Evolutionary conservation across 768 basidiomycete genomes (phyloP).

Genomic region (Amanita exitialis): DNA sequence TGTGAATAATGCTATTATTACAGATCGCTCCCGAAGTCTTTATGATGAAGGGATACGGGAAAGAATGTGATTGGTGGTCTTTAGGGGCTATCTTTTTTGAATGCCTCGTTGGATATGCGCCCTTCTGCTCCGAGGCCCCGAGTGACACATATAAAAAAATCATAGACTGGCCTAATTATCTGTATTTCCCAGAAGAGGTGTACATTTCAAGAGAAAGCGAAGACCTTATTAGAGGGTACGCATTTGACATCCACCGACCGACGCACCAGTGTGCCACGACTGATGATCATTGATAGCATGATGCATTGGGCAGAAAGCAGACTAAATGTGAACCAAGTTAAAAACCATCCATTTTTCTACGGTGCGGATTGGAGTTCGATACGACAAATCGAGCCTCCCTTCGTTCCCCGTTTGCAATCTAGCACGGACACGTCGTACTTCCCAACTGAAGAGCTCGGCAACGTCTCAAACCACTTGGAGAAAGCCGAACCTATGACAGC

Average conservation of each 20-base stretch:
- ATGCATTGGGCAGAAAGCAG: constrained; percentile 77
- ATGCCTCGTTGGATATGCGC: constrained; percentile 95
- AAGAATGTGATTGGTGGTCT: constrained; percentile 99
- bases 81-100: constrained; percentile 98
- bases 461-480: constrained; percentile 52
- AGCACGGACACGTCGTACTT: constrained; percentile 95
- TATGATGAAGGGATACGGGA: constrained; percentile 93
- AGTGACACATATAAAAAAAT: constrained; percentile 99
- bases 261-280: not conserved
- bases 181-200: constrained; percentile 92
- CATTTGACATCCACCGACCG: not conserved
- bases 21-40: constrained; percentile 98
- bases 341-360: constrained; percentile 87
- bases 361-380: constrained; percentile 93
- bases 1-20: constrained; percentile 20
- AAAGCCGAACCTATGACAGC: constrained; percentile 51
- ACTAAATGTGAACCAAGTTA: constrained; percentile 77
- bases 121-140: constrained; percentile 95
- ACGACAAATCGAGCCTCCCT: constrained; percentile 91
- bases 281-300: constrained; percentile 40
- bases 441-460: constrained; percentile 86
- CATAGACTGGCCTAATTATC: constrained; percentile 86
- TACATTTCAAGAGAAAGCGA: constrained; percentile 89
- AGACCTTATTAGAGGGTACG: constrained; percentile 77
- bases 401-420: constrained; percentile 86